Conservation (phyloP, 83 land plant genomes). For the Picea engelmannii region DNA sequence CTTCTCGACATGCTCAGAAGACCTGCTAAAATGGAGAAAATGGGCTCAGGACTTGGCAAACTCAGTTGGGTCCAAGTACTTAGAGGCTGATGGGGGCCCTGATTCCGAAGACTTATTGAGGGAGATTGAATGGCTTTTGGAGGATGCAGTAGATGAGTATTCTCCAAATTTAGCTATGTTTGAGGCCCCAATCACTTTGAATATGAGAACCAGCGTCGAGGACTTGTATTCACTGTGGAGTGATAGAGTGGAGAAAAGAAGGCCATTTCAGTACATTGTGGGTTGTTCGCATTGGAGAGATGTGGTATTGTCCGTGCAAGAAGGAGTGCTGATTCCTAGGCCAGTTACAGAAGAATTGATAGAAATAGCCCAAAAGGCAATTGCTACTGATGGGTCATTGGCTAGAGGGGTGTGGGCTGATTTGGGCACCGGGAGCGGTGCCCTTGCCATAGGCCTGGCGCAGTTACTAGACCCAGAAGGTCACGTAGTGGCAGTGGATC, state of each 20-base stretch:
- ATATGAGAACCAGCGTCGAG: constrained; percentile 49
- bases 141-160: constrained; percentile 54
- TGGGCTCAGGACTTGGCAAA: constrained; percentile 69
- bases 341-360: constrained; percentile 93
- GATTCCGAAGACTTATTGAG: constrained; percentile 56
- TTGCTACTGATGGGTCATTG: constrained; percentile 26
- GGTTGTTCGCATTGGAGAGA: constrained; percentile 99
- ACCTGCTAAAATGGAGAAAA: constrained; percentile 56
- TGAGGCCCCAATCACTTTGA: constrained; percentile 1
- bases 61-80: constrained; percentile 48
- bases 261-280: constrained; percentile 95
- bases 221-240: constrained; percentile 73
- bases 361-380: constrained; percentile 72
- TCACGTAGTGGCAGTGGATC: constrained; percentile 78
- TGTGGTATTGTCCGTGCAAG: constrained; percentile 77
- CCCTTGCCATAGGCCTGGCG: constrained; percentile 85
- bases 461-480: constrained; percentile 59
- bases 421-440: constrained; percentile 98
- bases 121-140: constrained; percentile 81
- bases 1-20: constrained; percentile 5
- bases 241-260: constrained; percentile 73
- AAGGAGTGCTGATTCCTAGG: constrained; percentile 97
- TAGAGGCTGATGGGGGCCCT: constrained; percentile 70
- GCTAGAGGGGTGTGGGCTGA: constrained; percentile 86
- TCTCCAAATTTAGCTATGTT: background rate